Base-by-base conservation (phyloP, 176 grass and related monocot species). In the Luzula sylvatica region DNA sequence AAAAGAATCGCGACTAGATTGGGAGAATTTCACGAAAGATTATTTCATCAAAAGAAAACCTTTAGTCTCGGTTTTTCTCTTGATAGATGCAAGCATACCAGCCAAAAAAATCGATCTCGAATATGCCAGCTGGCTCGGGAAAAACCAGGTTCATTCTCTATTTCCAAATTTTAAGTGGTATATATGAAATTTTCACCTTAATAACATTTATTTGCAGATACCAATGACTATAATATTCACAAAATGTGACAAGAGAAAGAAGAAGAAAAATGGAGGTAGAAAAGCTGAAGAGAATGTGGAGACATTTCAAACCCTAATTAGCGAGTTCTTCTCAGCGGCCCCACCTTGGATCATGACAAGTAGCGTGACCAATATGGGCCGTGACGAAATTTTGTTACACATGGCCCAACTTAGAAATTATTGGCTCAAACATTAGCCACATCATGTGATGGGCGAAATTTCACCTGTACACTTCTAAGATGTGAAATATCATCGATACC, bases 271-370 rank as follows among this genome's bases (percentile, higher is more conserved):
- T 2, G 85, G 92, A 1, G 92, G 81, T 20, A 90, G 67, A 56
- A 86, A 78, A 71, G 77, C 92, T 0, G 92, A 96, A 82, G 92
- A 96, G 77, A 86, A 96, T 32, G 62, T 79, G 21, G 81, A 82
- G 58, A 52, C 62, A 38, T 96, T 90, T 71, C 81, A 86, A 58
- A 48, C 25, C 47, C 72, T 89, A 65, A 90, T 96, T 7, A 52
- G 85, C 8, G 75, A 90, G 67, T 90, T 79, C 55, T 96, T 96
- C 1, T 55, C 79, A 74, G 53, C 81, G 2, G 84, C 81, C 2
- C 92, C 92, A 28, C 92, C 85, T 35, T 90, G 92, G 92, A 86
- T 98, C 75, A 98, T 98, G 85, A 90, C 85, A 3, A 98, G 92
- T 68, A 86, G 81, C 19, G 71, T 90, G 15, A 90, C 85, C 47